These are phyloP conservation scores for Trypanosoma lewisi DNA, from an alignment of 208 protist species.

Conservation along the genomic window DNA sequence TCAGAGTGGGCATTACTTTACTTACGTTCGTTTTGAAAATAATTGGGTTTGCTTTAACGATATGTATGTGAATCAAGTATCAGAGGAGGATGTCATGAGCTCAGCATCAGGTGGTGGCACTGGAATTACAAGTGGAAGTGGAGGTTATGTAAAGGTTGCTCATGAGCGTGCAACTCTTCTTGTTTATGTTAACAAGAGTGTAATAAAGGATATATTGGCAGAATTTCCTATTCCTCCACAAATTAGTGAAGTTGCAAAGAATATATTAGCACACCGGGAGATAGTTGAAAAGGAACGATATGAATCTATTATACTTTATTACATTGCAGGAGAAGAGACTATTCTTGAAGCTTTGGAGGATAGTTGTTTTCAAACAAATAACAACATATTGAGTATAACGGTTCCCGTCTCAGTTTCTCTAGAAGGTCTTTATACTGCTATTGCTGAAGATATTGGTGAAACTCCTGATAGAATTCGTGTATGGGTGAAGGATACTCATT, in stretches of 20 bases:
- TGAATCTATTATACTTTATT: slow-evolving; percentile 27
- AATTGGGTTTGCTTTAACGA: slow-evolving; percentile 84
- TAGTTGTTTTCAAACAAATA: slow-evolving; percentile 16
- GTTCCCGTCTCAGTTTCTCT: slow-evolving; percentile 20
- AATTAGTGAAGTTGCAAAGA: slow-evolving; percentile 36
- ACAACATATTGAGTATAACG: slow-evolving; percentile 23
- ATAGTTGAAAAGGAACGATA: slow-evolving; percentile 9
- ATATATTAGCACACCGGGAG: slow-evolving; percentile 33
- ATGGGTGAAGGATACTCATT: slow-evolving; percentile 8
- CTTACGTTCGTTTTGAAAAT: slow-evolving; percentile 58
- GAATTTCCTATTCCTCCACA: slow-evolving; percentile 27
- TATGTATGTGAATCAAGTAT: slow-evolving; percentile 50
- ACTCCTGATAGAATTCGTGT: slow-evolving; percentile 33
- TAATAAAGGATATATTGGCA: slow-evolving; percentile 29
- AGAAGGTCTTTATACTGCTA: slow-evolving; percentile 23
- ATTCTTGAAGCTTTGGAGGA: slow-evolving; percentile 49
- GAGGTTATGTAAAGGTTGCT: background rate
- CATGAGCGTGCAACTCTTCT: slow-evolving; percentile 74
- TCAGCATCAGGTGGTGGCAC: slow-evolving; percentile 58
- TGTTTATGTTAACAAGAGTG: slow-evolving; percentile 60
- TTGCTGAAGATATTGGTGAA: slow-evolving; percentile 35
- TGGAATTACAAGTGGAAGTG: no score
- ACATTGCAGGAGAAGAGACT: slow-evolving; percentile 33
- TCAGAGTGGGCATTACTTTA: slow-evolving; percentile 88
- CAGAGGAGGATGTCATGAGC: slow-evolving; percentile 40